A percentile compares a stretch with the other conserved stretches of the same genome.
Conservation (phyloP, 208 protist species). For the Leishmania tarentolae region DNA sequence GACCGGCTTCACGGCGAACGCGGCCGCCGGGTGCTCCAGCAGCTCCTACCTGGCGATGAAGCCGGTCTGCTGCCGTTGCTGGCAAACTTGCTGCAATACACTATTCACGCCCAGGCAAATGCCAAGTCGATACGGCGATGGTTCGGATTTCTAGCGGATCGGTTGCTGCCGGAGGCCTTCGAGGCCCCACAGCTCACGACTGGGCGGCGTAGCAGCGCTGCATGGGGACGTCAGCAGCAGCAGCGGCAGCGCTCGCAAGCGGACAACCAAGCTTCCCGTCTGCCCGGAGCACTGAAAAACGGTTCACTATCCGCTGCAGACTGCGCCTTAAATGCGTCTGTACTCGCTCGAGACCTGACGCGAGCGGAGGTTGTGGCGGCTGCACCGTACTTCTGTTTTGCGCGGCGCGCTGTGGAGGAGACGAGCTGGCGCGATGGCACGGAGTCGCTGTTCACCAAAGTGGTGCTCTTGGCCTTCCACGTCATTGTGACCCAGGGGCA, state of each 20-base stretch:
- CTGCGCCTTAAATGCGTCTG: slow-evolving; percentile 28
- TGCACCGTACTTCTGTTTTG: slow-evolving; percentile 83
- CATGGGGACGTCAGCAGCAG: slow-evolving; percentile 36
- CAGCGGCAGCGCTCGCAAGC: slow-evolving; percentile 3
- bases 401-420: slow-evolving; percentile 61
- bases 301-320: slow-evolving; percentile 3
- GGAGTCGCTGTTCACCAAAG: slow-evolving; percentile 60
- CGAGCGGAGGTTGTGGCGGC: slow-evolving; percentile 62
- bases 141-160: slow-evolving; percentile 64
- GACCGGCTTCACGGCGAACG: not conserved
- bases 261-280: slow-evolving; percentile 6
- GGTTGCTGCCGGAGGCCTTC: slow-evolving; percentile 67
- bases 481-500: slow-evolving; percentile 58
- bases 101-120: slow-evolving; percentile 65
- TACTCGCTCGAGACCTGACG: slow-evolving; percentile 63
- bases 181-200: slow-evolving; percentile 65
- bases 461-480: slow-evolving; percentile 67
- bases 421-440: slow-evolving; percentile 64
- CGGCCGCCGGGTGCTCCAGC: slow-evolving; percentile 17
- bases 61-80: slow-evolving; percentile 66
- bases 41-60: slow-evolving; percentile 26
- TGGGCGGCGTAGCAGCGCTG: slow-evolving; percentile 43
- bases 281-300: not conserved
- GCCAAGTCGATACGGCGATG: slow-evolving; percentile 50
- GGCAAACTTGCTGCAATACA: slow-evolving; percentile 51